phyloP scores from a whole-genome alignment of 2,329 filamentous ascomycete genomes.

The Alternaria atra region DNA sequence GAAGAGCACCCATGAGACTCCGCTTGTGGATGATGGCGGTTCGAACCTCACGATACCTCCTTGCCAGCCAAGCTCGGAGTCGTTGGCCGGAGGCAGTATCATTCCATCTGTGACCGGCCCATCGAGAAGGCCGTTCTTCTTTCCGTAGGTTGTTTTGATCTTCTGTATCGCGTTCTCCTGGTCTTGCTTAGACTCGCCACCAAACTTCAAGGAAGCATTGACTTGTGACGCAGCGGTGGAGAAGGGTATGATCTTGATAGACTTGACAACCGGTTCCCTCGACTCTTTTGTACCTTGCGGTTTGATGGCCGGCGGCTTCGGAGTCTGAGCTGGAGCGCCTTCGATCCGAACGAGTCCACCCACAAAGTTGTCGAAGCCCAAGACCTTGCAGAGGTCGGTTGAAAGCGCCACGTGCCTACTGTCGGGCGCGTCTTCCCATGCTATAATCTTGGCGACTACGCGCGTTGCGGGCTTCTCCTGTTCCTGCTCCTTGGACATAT shows the following conservation, averaged over 20 bases:
- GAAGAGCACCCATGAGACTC: slow-evolving; percentile 75
- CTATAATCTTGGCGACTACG: slow-evolving; percentile 76
- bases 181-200: slow-evolving; percentile 84
- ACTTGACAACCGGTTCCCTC: slow-evolving; percentile 63
- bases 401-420: slow-evolving; percentile 83
- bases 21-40: slow-evolving; percentile 54
- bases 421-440: slow-evolving; percentile 89
- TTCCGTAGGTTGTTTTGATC: slow-evolving; percentile 76
- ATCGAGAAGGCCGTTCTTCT: slow-evolving; percentile 72
- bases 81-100: slow-evolving; percentile 70
- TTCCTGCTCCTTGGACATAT: slow-evolving; percentile 74
- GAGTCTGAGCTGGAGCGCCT: slow-evolving; percentile 76
- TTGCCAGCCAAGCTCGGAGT: slow-evolving; percentile 71
- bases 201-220: slow-evolving; percentile 79
- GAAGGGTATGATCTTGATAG: slow-evolving; percentile 85
- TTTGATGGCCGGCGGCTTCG: slow-evolving; percentile 64
- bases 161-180: slow-evolving; percentile 78
- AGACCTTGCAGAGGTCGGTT: slow-evolving; percentile 74
- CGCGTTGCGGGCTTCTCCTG: slow-evolving; percentile 68
- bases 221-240: slow-evolving; percentile 64
- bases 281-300: slow-evolving; percentile 45
- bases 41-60: slow-evolving; percentile 87
- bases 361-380: slow-evolving; percentile 77
- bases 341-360: slow-evolving; percentile 90
- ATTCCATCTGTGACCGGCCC: slow-evolving; percentile 92